Base-by-base conservation (phyloP, 2,329 filamentous ascomycete genomes). In the Fusarium kyushuense region DNA sequence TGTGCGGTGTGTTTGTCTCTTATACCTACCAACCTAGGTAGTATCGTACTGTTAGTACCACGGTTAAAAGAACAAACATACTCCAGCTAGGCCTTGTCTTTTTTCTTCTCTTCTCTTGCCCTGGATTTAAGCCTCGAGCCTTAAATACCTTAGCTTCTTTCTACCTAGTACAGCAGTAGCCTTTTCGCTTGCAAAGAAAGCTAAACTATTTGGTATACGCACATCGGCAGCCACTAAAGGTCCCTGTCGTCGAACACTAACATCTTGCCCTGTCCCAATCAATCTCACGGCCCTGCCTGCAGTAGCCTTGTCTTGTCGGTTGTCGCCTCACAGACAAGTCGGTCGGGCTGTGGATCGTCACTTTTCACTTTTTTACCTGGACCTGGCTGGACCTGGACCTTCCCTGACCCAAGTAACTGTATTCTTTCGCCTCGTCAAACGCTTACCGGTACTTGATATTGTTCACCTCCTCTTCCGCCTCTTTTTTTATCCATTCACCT, bases 311-410 rank as follows among this genome's bases (percentile, higher is more conserved):
- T 38, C n/a, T 17, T 38, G 35, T 32, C 49, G 29, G 63, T 66
- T 59, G 67, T 59, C 58, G 62, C 71, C 59, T 65, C 61, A 45
- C 52, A 48, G 43, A 59, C 54, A 51, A 51, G 56, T 58, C 54
- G 54, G 61, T 35, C 69, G 60, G 59, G 59, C 58, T 63, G 72
- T 74, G 70, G 72, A 73, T 72, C 69, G 62, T 74, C 66, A 69
- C 72, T 71, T 73, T 63, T 74, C 70, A 72, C 65, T 72, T 74
- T 72, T 73, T 35, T 67, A 62, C 54, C 62, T 48, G n/a, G 16
- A 27, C 21, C 19, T 36, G 17, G 33, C 19, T 40, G 19, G 38
- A 38, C 36, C 19, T 21, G n/a, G 19, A 23, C 45, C 46, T 49
- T 49, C 19, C 46, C 21, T 49, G 46, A 33, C 32, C 32, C 46